Conservation (phyloP, 2,329 filamentous ascomycete genomes). For the Penicillium freii region DNA sequence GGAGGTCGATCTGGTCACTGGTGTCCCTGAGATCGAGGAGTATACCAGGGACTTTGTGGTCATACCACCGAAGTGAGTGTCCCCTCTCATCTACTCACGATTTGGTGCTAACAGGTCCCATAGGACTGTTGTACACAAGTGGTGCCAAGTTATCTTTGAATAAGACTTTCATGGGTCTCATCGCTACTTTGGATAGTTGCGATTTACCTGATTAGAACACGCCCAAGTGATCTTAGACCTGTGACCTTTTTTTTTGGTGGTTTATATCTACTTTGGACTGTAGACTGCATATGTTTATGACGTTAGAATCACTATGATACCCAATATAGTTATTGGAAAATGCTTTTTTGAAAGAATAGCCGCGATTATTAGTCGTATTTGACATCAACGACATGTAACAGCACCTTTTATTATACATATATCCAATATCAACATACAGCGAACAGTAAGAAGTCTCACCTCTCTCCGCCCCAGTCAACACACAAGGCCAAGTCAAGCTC, state of each 20-base stretch:
- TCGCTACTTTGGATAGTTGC: neutral
- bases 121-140: constrained; percentile 29
- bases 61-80: constrained; percentile 51
- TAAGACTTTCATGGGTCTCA: neutral
- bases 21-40: constrained; percentile 65
- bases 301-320: constrained; percentile 1
- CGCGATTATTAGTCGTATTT: neutral
- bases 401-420: neutral
- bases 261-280: neutral
- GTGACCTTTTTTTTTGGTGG: neutral
- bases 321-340: neutral
- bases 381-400: neutral
- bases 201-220: neutral
- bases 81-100: neutral
- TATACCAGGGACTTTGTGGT: constrained; percentile 63
- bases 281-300: neutral
- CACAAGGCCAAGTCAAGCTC: neutral
- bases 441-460: neutral
- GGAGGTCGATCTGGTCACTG: constrained; percentile 62
- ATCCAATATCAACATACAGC: neutral
- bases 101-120: constrained; percentile 2
- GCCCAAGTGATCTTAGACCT: neutral
- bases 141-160: constrained; percentile 23
- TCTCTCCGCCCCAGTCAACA: neutral
- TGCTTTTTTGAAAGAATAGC: neutral